Evolutionary conservation across 495 filamentous ascomycete genomes (phyloP).

Genomic region (Hypoxylon intermedium): DNA sequence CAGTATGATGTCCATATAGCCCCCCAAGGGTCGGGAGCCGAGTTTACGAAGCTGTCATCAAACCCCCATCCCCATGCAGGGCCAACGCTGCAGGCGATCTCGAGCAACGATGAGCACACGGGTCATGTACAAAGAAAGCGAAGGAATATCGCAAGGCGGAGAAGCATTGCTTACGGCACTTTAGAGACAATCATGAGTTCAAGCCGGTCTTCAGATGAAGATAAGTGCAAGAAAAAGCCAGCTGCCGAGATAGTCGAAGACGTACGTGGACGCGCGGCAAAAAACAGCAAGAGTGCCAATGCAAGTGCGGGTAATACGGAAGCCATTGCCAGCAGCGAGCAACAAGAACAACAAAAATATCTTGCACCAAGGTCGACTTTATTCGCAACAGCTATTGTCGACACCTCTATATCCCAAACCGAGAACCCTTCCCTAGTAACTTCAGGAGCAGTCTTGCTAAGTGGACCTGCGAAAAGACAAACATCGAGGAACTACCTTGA

Average conservation of each 20-base stretch:
- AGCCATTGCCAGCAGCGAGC: constrained; percentile 31
- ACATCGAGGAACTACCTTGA: constrained; percentile 26
- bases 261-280: constrained; percentile 53
- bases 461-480: constrained; percentile 13
- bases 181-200: constrained; percentile 65
- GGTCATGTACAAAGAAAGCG: constrained; percentile 29
- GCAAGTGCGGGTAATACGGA: constrained; percentile 25
- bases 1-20: constrained; percentile 67
- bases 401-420: constrained; percentile 35
- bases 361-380: constrained; percentile 51
- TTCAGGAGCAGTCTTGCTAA: background rate
- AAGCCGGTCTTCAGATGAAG: constrained; percentile 63
- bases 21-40: constrained; percentile 58
- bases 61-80: constrained; percentile 39
- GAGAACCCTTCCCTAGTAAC: background rate
- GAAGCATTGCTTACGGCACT: constrained; percentile 59
- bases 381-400: constrained; percentile 57
- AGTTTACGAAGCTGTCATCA: constrained; percentile 36
- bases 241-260: constrained; percentile 58
- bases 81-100: constrained; percentile 58
- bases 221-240: constrained; percentile 56
- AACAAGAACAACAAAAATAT: constrained; percentile 21
- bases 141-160: constrained; percentile 46
- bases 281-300: constrained; percentile 39
- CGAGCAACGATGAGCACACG: constrained; percentile 55